Evolutionary conservation across 2,329 filamentous ascomycete genomes (phyloP), one percentile per base, ranked within the genome.

Genomic region (Chrysoporthe puriensis): DNA sequence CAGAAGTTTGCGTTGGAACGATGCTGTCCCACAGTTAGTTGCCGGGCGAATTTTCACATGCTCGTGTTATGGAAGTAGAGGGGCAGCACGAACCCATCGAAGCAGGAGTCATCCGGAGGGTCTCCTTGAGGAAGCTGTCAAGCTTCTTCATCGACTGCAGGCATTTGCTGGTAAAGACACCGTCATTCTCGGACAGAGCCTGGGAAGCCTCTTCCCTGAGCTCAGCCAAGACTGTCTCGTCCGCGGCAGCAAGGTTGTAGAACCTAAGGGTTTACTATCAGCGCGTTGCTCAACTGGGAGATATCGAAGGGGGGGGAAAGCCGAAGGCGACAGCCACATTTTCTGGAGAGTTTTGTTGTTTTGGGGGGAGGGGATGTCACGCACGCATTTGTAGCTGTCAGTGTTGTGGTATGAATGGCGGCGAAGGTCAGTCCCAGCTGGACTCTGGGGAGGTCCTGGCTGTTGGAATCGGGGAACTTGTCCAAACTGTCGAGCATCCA

Each of bases 171-270:
- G 73, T 73, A 56, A 76, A 73, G 21, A 70, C 66, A 13, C 60
- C 42, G 36, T 75, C 74, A n/a, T 77, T 73, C 13, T 75, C 74
- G 0, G 72, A 72, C 0, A 84, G 72, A 0, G 78, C 79, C 1
- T 77, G 72, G 2, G 76, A 71, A 7, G 84, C 82, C 71, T 89
- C 86, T n/a, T 84, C 78, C 0, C 86, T 81, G 1, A 88, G 74
- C 13, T 82, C 79, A 8, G 82, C 76, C 40, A 85, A 75, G 71
- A 84, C 79, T 43, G 58, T 21, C 21, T 87, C 81, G 0, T 84
- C 85, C 68, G 79, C 75, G 4, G 82, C 78, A 0, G 81, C 81
- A 3, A 90, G 74, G 65, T 86, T 83, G 71, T 84, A 86, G 56
- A 89, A 79, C 4, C 80, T 80, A 36, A n/a, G 32, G 3, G 18